Base-by-base conservation (phyloP, 169 alveolate genomes). In the Sarcocystis neurona region DNA sequence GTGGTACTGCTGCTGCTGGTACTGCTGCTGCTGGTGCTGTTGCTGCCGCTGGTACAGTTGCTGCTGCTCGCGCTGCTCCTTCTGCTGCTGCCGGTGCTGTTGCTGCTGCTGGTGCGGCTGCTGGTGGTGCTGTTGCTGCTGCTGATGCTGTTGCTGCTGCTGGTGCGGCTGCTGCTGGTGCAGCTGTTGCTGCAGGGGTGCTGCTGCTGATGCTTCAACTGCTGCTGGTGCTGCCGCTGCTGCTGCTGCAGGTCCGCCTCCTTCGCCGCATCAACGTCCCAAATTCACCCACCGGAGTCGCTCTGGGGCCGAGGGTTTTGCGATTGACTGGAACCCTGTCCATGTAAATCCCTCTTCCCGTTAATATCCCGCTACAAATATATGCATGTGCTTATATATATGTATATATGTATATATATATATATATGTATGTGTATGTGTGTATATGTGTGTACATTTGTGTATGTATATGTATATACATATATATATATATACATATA, bases 311-410 rank as follows among this genome's bases (percentile, higher is more conserved):
- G 92, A 88, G 66, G 92, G 92, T 27, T 88, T 30, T 30, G 92
- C 92, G 34, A 39, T 88, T 79, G 92, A 88, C 78, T 88, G 86
- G 87, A 88, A 88, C 30, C 92, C 92, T 4, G 43, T 53, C 46
- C 60, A 79, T 50, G 86, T 79, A 50, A 79, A 48, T n/a, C 39
- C 30, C 32, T 63, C n/a, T n/a, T n/a, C n/a, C n/a, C n/a, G n/a
- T n/a, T n/a, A n/a, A n/a, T n/a, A n/a, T n/a, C n/a, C n/a, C n/a
- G n/a, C n/a, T n/a, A n/a, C n/a, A n/a, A n/a, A n/a, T n/a, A n/a
- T n/a, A n/a, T n/a, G n/a, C n/a, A n/a, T n/a, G n/a, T n/a, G n/a
- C n/a, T n/a, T n/a, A n/a, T n/a, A n/a, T n/a, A n/a, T n/a, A n/a
- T n/a, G n/a, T n/a, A n/a, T n/a, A n/a, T n/a, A n/a, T n/a, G n/a